Evolutionary conservation across 2,329 filamentous ascomycete genomes (phyloP), one percentile per base, ranked within the genome.

Genomic region (Epichloe hybrida): DNA sequence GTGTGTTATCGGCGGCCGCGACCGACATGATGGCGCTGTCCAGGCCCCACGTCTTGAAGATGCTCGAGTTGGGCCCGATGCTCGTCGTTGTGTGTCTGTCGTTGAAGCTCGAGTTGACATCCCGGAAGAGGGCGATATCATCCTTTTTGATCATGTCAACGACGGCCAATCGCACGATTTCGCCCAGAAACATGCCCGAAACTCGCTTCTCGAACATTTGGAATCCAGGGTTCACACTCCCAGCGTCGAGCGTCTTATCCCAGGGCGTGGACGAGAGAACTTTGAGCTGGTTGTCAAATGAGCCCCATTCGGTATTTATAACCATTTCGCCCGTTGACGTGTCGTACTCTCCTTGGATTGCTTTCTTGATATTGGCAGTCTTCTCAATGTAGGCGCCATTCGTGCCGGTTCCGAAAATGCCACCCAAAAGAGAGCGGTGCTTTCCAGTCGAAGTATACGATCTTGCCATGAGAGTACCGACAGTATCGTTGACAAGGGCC

Each of bases 181-280:
- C 93, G 50, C 93, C 93, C 46, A 98, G 69, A 72, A 97, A 98
- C 91, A 98, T 97, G 65, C 93, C 93, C 0, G 89, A 95, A 15
- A 98, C 85, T 46, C 91, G 86, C 77, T 98, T 98, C 73, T 98
- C 93, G 63, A 97, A 98, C 87, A 97, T 95, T 65, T 98, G 93
- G 54, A 95, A 81, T 27, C 93, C 93, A 0, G 90, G 91, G 68
- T 98, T 97, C 59, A 88, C 81, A 57, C 84, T 93, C 53, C 84
- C 80, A 51, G 73, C 71, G 67, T 98, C 91, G 23, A 98, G 75
- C 52, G 81, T 76, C 47, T 74, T 71, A 64, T 98, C 93, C 71
- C 88, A 97, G 0, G 80, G 72, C 0, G 91, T 97, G 60, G 82
- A 84, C 44, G 91, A 93, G 40, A 98, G 76, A 20, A 95, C 86